These are phyloP conservation scores for Eleusine coracana DNA, from an alignment of 176 grass and related monocot species.

Conservation along the genomic window DNA sequence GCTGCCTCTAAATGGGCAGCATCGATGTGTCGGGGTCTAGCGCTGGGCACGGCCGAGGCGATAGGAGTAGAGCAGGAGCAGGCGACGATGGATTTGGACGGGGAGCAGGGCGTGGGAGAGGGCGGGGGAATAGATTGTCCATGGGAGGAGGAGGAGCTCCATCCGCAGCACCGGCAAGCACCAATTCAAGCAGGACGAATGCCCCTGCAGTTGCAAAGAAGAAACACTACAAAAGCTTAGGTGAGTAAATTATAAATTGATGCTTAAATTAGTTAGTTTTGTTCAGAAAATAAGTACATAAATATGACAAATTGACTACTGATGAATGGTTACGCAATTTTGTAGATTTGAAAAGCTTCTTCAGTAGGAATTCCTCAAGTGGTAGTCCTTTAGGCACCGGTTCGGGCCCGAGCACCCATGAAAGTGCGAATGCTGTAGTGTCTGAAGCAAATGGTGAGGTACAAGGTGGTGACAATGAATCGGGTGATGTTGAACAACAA, in stretches of 20 bases:
- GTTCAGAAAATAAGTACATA: too few relatives aligned
- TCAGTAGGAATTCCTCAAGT: not conserved
- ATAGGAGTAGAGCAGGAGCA: too few relatives aligned
- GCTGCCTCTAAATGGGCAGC: too few relatives aligned
- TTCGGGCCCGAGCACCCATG: not conserved
- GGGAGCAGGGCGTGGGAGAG: too few relatives aligned
- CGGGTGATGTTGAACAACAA: too few relatives aligned
- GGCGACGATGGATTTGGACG: too few relatives aligned
- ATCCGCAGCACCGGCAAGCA: not conserved
- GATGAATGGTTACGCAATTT: not conserved
- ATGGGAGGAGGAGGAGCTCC: too few relatives aligned
- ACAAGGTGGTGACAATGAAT: not conserved
- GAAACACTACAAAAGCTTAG: not conserved
- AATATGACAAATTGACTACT: not conserved
- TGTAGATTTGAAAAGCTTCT: too few relatives aligned
- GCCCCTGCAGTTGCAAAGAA: not conserved
- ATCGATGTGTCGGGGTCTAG: too few relatives aligned
- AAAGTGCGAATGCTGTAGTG: not conserved
- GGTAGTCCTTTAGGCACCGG: not conserved
- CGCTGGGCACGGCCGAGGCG: too few relatives aligned
- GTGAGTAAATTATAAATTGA: not conserved
- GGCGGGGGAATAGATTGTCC: too few relatives aligned
- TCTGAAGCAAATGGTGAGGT: not conserved
- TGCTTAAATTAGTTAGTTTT: too few relatives aligned
- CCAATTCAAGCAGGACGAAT: not conserved